phyloP scores from a whole-genome alignment of 2,329 filamentous ascomycete genomes.

The Pseudocercospora ulei region DNA sequence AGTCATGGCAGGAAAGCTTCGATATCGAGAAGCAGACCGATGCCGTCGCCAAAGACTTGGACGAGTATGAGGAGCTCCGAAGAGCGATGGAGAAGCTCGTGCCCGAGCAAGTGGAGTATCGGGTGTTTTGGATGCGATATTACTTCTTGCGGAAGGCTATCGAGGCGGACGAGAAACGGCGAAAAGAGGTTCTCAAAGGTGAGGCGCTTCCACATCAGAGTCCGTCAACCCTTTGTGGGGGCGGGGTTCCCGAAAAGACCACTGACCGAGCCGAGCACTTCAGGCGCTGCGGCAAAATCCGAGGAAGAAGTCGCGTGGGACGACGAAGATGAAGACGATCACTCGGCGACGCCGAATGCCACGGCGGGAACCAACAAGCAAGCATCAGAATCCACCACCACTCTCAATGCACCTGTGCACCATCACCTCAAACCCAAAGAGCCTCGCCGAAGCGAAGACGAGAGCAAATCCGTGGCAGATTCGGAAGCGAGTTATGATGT shows the following conservation, averaged over 20 bases:
- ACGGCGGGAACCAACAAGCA: slow-evolving; percentile 16
- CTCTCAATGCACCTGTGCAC: slow-evolving; percentile 26
- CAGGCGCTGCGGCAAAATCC: slow-evolving; percentile 60
- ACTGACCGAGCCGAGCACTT: too few relatives aligned
- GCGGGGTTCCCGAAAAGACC: too few relatives aligned
- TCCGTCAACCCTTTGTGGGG: too few relatives aligned
- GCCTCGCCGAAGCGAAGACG: slow-evolving; percentile 64
- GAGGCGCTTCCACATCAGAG: slow-evolving; percentile 29
- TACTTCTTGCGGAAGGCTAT: slow-evolving; percentile 90
- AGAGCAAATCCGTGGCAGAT: slow-evolving; percentile 69
- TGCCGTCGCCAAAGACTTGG: slow-evolving; percentile 68
- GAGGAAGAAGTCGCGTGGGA: slow-evolving; percentile 61
- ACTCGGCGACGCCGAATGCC: slow-evolving; percentile 34
- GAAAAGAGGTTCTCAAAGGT: slow-evolving; percentile 88
- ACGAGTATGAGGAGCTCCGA: slow-evolving; percentile 76
- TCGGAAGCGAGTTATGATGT: slow-evolving; percentile 96
- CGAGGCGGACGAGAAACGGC: slow-evolving; percentile 80
- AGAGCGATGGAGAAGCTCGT: slow-evolving; percentile 90
- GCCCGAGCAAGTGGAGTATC: slow-evolving; percentile 83
- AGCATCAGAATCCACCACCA: slow-evolving; percentile 27
- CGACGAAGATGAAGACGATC: slow-evolving; percentile 62
- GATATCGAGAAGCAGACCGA: slow-evolving; percentile 75
- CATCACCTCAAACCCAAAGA: slow-evolving; percentile 51
- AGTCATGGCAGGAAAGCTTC: slow-evolving; percentile 62
- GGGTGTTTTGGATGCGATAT: slow-evolving; percentile 85